Evolutionary conservation across 2,329 filamentous ascomycete genomes (phyloP).

Genomic region (Fusarium acutatum): DNA sequence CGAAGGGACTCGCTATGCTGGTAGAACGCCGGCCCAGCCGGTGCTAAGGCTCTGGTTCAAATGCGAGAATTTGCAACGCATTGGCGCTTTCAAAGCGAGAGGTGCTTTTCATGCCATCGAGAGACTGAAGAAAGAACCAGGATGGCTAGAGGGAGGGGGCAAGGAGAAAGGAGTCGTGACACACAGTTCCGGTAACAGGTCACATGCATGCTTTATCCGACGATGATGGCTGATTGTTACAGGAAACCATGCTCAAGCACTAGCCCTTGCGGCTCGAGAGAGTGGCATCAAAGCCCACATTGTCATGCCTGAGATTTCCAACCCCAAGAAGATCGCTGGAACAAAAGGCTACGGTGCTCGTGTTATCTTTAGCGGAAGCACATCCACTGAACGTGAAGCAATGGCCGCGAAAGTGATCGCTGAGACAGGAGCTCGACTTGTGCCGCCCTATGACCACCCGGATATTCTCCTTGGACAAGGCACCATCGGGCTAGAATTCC

Average conservation of each 20-base stretch:
- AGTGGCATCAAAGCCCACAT: conserved; percentile 82
- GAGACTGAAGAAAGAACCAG: conserved; percentile 69
- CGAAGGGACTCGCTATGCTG: conserved; percentile 64
- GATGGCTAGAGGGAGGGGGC: conserved; percentile 68
- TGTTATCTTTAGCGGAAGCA: conserved; percentile 84
- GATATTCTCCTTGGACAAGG: conserved; percentile 94
- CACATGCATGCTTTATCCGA: background rate
- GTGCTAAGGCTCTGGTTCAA: conserved; percentile 87
- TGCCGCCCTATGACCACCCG: conserved; percentile 93
- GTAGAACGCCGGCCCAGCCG: conserved; percentile 67
- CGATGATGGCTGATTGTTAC: background rate
- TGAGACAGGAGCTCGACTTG: conserved; percentile 77
- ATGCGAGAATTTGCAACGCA: conserved; percentile 90
- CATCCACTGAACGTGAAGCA: conserved; percentile 81
- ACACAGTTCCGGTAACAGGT: conserved; percentile 80
- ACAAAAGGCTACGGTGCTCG: conserved; percentile 80
- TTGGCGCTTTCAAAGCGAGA: conserved; percentile 91
- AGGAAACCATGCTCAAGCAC: conserved; percentile 96
- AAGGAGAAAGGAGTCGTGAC: conserved; percentile 79
- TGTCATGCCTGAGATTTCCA: conserved; percentile 89
- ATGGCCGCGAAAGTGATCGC: conserved; percentile 73
- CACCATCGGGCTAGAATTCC: conserved; percentile 85
- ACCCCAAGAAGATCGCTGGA: conserved; percentile 86
- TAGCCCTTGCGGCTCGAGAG: conserved; percentile 82
- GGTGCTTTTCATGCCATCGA: conserved; percentile 89